Base-by-base conservation (phyloP, 257 asterid genomes). In the Nicotiana paniculata region DNA sequence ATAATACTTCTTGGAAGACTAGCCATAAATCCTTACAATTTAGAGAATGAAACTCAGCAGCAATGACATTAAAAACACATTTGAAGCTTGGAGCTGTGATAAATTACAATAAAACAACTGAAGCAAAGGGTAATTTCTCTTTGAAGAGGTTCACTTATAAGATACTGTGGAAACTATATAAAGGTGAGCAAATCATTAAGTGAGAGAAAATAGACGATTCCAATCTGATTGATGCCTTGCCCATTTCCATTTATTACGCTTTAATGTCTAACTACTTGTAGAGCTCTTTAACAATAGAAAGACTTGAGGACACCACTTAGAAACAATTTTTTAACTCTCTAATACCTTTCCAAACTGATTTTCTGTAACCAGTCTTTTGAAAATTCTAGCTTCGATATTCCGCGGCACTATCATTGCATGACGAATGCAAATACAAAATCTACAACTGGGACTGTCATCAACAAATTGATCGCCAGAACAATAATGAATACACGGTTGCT, bases 161-260 rank as follows among this genome's bases (percentile, higher is more conserved):
- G 48, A 2, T 48, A 74, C 61, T 57, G 1, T 48, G 39, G 43
- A 24, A 32, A 32, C 3, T 48, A 74, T 9, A 26, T 46, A 1
- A 74, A 74, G 28, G 43, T 48, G 79, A 74, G 79, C 61, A 51
- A 3, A 11, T 74, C 79, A 21, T 43, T 9, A 74, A 74, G 79
- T 6, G 43, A 48, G 9, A 21, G 43, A 74, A 74, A 48, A 74
- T 48, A 24, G 79, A 12, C 6, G 43, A 48, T 74, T 74, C 79
- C 62, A 74, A 74, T 48, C 43, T 74, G 79, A 72, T 72, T 72
- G 78, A 72, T 21, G 37, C 59, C 78, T 72, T 33, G 77, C 58
- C 35, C 11, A 1, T 72, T 13, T 72, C 78, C 63, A 51, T 15
- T 51, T 74, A 26, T 7, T 72, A 37, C n/a, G 77, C 17, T 69